Base-by-base conservation (phyloP, 495 filamentous ascomycete genomes). In the Hyaloscypha finlandica region DNA sequence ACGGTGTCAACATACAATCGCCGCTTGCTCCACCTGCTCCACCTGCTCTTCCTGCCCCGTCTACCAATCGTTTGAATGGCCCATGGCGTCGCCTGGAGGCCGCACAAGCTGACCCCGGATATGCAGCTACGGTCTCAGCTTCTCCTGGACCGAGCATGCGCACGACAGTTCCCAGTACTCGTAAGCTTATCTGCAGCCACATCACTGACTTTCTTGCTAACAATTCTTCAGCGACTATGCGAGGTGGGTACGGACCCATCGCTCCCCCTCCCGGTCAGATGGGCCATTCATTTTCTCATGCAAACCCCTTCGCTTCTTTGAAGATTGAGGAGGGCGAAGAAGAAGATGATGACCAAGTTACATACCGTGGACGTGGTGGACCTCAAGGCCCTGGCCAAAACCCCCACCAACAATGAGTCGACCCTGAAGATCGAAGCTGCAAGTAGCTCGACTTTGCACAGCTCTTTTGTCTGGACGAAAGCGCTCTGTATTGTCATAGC, bases 241-340 rank as follows among this genome's bases (percentile, higher is more conserved):
- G 42, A 9, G n/a, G 30, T 35, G 33, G 4, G 11, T 33, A 29
- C 22, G 65, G 65, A 31, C 48, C 59, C 0, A 68, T 68, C 22
- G 65, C 14, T n/a, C 51, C 65, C 31, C 59, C 58, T 31, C 65
- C n/a, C n/a, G n/a, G 32, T 8, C 64, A 53, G 31, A 11, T 0
- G 1, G n/a, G 20, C 3, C 5, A 8, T 9, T 11, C 20, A 16
- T 39, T 39, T 16, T 22, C 31, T 1, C 56, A n/a, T 11, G 2
- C 25, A 25, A 62, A 63, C 25, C 29, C 32, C 9, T 51, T 31
- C 11, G 2, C 25, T 58, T 2, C 59, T 20, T 33, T 58, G 0
- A 62, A 68, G 48, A 57, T 45, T n/a, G 52, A 63, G 4, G 64
- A 66, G 25, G 22, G 42, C 33, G 65, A 68, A 1, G 59, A 63